Evolutionary conservation across 345 rosid species (phyloP).

Genomic region (Draba incana): DNA sequence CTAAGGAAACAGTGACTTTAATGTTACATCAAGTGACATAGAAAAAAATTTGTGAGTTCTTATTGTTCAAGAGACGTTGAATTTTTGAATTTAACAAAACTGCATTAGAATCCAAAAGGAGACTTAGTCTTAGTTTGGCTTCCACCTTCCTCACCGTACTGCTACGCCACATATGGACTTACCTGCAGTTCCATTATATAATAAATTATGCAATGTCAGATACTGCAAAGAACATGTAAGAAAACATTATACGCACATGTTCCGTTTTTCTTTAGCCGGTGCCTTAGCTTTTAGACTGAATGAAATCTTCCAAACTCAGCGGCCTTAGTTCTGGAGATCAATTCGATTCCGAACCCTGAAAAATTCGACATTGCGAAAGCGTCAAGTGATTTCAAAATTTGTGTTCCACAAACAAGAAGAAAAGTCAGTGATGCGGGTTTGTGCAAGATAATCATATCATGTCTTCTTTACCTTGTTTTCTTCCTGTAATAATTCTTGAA

Average conservation of each 20-base stretch:
- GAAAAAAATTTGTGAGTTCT: not conserved
- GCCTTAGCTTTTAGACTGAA: conserved; percentile 90
- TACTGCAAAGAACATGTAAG: not conserved
- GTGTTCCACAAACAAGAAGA: too few relatives aligned
- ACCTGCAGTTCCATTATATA: conserved; percentile 49
- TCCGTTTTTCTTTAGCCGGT: conserved; percentile 13
- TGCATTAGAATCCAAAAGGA: conserved; percentile 74
- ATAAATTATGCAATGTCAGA: not conserved
- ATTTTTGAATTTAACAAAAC: conserved; percentile 32
- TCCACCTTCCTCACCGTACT: conserved; percentile 96
- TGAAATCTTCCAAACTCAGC: conserved; percentile 77
- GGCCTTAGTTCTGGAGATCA: conserved; percentile 57
- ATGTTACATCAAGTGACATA: not conserved
- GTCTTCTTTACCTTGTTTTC: conserved; percentile 72
- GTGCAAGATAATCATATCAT: not conserved
- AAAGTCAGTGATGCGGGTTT: not conserved
- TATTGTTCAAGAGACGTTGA: conserved; percentile 7
- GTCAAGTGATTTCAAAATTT: not conserved
- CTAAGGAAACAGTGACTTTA: conserved; percentile 5
- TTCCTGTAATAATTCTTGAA: conserved; percentile 85
- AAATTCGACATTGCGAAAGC: conserved; percentile 1
- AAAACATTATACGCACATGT: not conserved
- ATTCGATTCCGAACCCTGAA: conserved; percentile 52
- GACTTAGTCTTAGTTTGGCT: conserved; percentile 80
- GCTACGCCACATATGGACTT: conserved; percentile 88